A percentile compares a stretch with the other conserved stretches of the same genome.
Evolutionary conservation across 768 basidiomycete genomes (phyloP).

Genomic region (Mrakia blollopis): DNA sequence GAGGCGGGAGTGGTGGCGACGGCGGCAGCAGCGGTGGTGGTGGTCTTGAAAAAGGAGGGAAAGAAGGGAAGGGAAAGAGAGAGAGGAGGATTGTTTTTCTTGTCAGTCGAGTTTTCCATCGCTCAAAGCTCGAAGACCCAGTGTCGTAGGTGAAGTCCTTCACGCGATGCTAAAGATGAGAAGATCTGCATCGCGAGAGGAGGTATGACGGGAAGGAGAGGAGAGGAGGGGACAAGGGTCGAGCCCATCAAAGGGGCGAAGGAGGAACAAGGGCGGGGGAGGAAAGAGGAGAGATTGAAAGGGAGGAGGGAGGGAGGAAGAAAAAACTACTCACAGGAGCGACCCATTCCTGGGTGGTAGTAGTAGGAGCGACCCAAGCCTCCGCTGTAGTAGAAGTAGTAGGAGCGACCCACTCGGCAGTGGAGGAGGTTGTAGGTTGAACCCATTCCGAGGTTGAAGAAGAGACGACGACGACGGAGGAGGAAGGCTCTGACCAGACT

Average conservation of each 20-base stretch:
- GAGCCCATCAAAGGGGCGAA: conserved; percentile 12
- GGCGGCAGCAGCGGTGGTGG: conserved; percentile 9
- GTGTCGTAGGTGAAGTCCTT: neutral
- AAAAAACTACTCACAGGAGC: neutral
- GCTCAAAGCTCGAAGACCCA: neutral
- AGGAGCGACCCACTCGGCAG: conserved; percentile 9
- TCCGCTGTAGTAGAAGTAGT: neutral
- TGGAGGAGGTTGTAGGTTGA: no score
- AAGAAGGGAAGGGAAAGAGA: neutral
- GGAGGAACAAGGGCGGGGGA: neutral
- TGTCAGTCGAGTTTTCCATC: neutral
- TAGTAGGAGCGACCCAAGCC: conserved; percentile 19
- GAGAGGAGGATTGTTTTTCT: neutral
- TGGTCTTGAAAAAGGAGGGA: neutral
- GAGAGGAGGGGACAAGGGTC: neutral
- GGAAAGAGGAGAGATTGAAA: neutral
- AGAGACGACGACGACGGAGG: conserved; percentile 3
- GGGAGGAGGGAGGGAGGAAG: neutral
- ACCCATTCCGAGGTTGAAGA: conserved; percentile 7
- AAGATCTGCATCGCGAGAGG: neutral
- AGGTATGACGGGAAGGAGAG: neutral
- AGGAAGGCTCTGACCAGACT: neutral
- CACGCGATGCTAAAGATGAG: neutral
- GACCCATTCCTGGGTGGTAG: neutral
- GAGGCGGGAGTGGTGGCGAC: conserved; percentile 1